phyloP scores from a whole-genome alignment of 2,329 filamentous ascomycete species.

The Pseudopithomyces chartarum region DNA sequence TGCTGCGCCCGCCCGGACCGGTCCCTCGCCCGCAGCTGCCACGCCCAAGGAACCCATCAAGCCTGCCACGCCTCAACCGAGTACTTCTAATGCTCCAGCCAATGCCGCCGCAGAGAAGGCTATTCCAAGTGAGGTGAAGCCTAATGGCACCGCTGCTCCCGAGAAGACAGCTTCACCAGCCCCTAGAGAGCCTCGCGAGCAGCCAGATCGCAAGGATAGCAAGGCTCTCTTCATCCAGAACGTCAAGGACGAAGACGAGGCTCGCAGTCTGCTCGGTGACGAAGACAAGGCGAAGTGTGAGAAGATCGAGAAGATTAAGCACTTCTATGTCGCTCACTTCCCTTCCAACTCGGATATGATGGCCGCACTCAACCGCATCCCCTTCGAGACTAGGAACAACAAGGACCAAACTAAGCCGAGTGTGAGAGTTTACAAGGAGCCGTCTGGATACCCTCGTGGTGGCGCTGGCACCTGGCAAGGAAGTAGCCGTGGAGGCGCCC shows the following conservation, averaged over 20 bases:
- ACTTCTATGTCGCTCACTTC: conserved; percentile 87
- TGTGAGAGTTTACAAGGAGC: conserved; percentile 81
- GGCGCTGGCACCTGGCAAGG: conserved; percentile 66
- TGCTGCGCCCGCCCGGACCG: conserved; percentile 44
- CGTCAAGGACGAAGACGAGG: conserved; percentile 80
- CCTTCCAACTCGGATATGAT: conserved; percentile 79
- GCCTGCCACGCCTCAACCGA: conserved; percentile 55
- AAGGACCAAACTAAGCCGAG: conserved; percentile 77
- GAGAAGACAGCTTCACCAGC: conserved; percentile 45
- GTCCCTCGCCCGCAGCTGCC: conserved; percentile 48
- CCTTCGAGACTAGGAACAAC: conserved; percentile 76
- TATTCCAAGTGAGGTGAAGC: conserved; percentile 48
- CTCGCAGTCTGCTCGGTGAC: conserved; percentile 78
- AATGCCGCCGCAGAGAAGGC: conserved; percentile 47
- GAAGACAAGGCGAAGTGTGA: conserved; percentile 83
- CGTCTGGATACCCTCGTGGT: conserved; percentile 54
- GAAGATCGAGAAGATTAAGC: conserved; percentile 70
- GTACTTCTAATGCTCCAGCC: conserved; percentile 35
- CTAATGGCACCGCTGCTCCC: conserved; percentile 56
- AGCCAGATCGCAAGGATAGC: conserved; percentile 64
- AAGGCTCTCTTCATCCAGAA: conserved; percentile 91
- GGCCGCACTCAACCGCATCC: conserved; percentile 73
- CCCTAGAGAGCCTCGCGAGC: conserved; percentile 62
- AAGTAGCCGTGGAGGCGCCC: conserved; percentile 66
- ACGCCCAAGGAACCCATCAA: conserved; percentile 54